Evolutionary conservation across 192 early-diverging fungal species (phyloP), one percentile per base, ranked within the genome.

Genomic region (Podila minutissima): DNA sequence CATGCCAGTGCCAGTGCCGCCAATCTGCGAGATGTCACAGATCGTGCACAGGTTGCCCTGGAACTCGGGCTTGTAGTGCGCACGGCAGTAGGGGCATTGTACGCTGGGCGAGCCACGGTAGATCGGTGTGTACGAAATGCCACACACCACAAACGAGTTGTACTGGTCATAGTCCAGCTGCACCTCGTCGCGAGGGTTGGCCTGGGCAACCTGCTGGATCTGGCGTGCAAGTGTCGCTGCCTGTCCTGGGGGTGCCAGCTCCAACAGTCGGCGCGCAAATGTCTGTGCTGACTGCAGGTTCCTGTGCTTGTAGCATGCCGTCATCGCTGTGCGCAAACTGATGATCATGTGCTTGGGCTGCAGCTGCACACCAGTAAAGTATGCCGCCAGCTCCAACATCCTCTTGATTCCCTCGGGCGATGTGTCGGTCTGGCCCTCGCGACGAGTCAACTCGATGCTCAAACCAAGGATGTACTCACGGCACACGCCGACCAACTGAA

Each of bases 401-500:
- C 94, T 88, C 68, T 94, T 96, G n/a, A 86, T 73, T 38, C 74
- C 64, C 60, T 87, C 91, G 19, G 89, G 86, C 15, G 87, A 88
- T 5, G 64, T 63, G 49, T 85, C 90, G 62, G 86, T 87, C 53
- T 86, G 72, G 24, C 88, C 72, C 22, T 88, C 87, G 33, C 92
- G 90, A 32, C 96, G 94, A 55, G 83, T 88, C 62, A 93, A 86
- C 74, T 97, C 97, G 83, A 99, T 93, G 59, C 87, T 89, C 49
- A 95, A 74, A 37, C 96, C 98, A 29, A 97, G 75, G n/a, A 97
- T 88, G 84, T 99, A 99, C 82, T 98, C 97, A 33, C 95, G 92
- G 65, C 92, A 93, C 31, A 94, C 88, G 66, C 86, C 88, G 41
- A 99, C 88, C 41, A 97, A 69, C 74, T 96, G 92, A 37, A 86